phyloP scores from a whole-genome alignment of 345 rosid species.

The Corchorus olitorius region DNA sequence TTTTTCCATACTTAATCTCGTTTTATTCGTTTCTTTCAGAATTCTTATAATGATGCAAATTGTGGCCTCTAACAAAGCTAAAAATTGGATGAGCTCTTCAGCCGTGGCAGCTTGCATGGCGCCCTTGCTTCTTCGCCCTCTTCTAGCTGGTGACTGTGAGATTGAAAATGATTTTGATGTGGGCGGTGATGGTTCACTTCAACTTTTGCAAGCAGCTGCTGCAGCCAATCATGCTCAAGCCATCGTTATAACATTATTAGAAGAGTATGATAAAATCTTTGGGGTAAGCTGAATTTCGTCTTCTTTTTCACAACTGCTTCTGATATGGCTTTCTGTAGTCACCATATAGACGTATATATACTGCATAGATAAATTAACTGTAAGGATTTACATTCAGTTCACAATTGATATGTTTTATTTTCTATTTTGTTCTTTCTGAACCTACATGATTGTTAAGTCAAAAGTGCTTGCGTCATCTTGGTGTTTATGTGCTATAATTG shows the following conservation, averaged over 20 bases:
- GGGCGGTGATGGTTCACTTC: constrained; percentile 93
- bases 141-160: constrained; percentile 94
- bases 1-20: constrained; percentile 15
- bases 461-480: not conserved
- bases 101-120: constrained; percentile 99
- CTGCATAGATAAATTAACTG: not conserved
- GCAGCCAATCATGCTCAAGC: constrained; percentile 99
- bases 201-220: constrained; percentile 96
- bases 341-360: not conserved
- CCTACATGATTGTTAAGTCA: not conserved
- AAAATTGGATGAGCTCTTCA: constrained; percentile 90
- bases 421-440: not conserved
- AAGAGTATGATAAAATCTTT: constrained; percentile 81
- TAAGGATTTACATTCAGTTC: not conserved
- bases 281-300: constrained; percentile 58
- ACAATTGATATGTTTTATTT: constrained; percentile 3
- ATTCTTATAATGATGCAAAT: constrained; percentile 91
- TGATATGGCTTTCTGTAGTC: constrained; percentile 16
- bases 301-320: not conserved
- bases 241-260: constrained; percentile 84
- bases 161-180: constrained; percentile 88
- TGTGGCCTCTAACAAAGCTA: constrained; percentile 73
- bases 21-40: constrained; percentile 49
- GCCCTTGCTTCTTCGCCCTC: constrained; percentile 98
- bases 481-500: not conserved